Percentiles rank a stretch among this genome's conserved stretches.
Evolutionary conservation across 176 grass and related monocot species (phyloP).

Genomic region (sorghum (Sorghum bicolor)): DNA sequence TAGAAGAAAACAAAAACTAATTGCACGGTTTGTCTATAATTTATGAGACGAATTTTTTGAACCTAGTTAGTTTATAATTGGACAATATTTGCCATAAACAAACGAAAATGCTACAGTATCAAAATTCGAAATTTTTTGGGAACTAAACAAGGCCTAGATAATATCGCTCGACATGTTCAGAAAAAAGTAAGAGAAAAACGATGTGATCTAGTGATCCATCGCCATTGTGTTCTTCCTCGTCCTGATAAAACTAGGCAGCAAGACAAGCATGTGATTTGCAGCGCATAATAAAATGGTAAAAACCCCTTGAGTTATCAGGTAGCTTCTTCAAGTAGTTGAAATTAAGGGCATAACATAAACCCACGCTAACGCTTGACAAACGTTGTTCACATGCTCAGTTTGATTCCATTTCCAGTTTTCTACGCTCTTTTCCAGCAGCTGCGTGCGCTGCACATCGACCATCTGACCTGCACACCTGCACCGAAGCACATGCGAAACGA

Average conservation of each 20-base stretch:
- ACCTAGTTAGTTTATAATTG: no score
- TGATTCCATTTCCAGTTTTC: not conserved
- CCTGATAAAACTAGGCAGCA: not conserved
- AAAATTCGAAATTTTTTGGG: no score
- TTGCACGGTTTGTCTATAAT: no score
- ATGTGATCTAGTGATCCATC: no score
- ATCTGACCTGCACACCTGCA: not conserved
- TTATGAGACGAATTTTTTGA: no score
- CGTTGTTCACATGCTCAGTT: not conserved
- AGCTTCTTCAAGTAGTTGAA: no score
- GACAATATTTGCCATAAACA: no score
- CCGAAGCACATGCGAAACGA: not conserved
- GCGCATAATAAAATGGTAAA: not conserved
- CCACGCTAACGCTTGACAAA: not conserved
- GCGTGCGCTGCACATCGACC: not conserved
- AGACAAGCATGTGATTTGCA: not conserved
- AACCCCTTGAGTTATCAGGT: not conserved
- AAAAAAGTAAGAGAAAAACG: not conserved
- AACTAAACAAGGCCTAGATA: no score
- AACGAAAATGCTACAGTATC: no score
- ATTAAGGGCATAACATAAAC: no score
- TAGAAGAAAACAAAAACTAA: no score
- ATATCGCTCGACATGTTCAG: not conserved
- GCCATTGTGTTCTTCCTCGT: conserved; percentile 9
- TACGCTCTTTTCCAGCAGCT: not conserved